A percentile compares a stretch with the other conserved stretches of the same genome.
Conservation (phyloP, 2,329 filamentous ascomycete species). For the Metarhizium rileyi region DNA sequence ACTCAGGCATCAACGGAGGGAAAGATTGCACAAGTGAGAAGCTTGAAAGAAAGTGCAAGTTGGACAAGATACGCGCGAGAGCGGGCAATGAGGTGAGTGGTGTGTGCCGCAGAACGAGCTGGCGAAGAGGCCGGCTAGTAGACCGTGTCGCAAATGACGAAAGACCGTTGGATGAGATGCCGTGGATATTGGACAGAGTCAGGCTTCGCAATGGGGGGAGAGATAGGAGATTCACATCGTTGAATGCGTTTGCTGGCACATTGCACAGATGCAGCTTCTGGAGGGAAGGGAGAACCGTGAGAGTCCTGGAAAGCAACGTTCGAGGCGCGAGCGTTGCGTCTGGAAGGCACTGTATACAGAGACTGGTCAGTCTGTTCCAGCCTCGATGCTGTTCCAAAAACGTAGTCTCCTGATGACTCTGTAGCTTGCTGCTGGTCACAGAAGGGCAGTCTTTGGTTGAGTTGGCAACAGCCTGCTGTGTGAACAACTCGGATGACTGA, state of each 20-base stretch:
- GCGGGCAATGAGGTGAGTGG: conserved; percentile 46
- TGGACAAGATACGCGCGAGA: conserved; percentile 49
- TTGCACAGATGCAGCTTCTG: conserved; percentile 50
- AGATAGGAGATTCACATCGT: conserved; percentile 43
- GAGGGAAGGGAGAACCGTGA: conserved; percentile 42
- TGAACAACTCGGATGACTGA: conserved; percentile 22
- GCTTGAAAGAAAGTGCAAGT: conserved; percentile 36
- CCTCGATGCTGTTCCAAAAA: conserved; percentile 43
- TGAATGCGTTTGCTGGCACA: conserved; percentile 45
- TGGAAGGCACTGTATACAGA: conserved; percentile 49
- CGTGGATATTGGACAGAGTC: conserved; percentile 44
- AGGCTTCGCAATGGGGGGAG: conserved; percentile 46
- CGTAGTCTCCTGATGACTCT: conserved; percentile 25
- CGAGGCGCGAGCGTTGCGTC: conserved; percentile 44
- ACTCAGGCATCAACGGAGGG: conserved; percentile 44
- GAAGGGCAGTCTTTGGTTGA: conserved; percentile 14
- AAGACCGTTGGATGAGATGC: conserved; percentile 46
- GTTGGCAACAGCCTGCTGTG: conserved; percentile 18
- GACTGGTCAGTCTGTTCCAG: conserved; percentile 45
- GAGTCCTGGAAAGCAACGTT: conserved; percentile 39
- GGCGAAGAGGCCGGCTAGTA: conserved; percentile 34
- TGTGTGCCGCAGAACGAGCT: conserved; percentile 45
- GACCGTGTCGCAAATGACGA: conserved; percentile 44
- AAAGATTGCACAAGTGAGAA: conserved; percentile 47
- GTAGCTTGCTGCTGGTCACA: conserved; percentile 21